phyloP scores from a whole-genome alignment of 2,329 filamentous ascomycete species.

The Epichloe gansuensis region DNA sequence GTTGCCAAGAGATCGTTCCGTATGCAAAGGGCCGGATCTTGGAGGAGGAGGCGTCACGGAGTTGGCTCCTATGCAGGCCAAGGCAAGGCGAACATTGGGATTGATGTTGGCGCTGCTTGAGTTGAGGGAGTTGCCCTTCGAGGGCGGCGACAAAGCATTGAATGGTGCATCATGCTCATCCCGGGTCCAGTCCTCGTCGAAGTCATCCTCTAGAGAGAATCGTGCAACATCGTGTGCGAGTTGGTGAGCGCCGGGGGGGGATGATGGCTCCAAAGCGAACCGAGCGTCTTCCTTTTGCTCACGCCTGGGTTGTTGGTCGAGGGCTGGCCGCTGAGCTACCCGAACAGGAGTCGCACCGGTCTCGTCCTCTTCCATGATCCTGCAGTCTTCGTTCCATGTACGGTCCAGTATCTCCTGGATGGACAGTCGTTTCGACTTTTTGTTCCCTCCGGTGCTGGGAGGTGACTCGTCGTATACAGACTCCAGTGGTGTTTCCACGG shows the following conservation, averaged over 20 bases:
- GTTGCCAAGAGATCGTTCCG: conserved; percentile 49
- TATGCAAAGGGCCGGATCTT: conserved; percentile 6
- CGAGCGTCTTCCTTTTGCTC: conserved; percentile 2
- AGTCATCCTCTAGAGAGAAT: conserved; percentile 47
- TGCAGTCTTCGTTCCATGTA: conserved; percentile 40
- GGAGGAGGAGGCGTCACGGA: conserved; percentile 13
- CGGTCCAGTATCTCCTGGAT: conserved; percentile 46
- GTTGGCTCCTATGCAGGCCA: conserved; percentile 39
- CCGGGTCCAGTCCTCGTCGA: conserved; percentile 49
- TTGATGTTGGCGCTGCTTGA: conserved; percentile 35
- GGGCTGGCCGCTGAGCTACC: conserved; percentile 18
- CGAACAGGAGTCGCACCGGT: conserved; percentile 38
- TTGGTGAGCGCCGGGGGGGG: conserved; percentile 4
- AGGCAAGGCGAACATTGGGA: conserved; percentile 39
- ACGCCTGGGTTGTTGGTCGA: conserved; percentile 4
- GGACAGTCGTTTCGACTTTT: conserved; percentile 41
- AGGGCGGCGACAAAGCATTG: conserved; percentile 46
- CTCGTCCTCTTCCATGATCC: conserved; percentile 53
- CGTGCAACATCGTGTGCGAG: conserved; percentile 29
- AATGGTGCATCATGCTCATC: conserved; percentile 38
- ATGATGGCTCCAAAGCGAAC: neutral
- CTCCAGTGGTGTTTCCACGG: conserved; percentile 59
- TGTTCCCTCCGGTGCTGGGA: conserved; percentile 41
- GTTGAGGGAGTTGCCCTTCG: conserved; percentile 36
- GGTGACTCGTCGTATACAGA: conserved; percentile 74